Base-by-base conservation (phyloP, 352 stramenopile genomes). In the Pythium guiyangense region DNA sequence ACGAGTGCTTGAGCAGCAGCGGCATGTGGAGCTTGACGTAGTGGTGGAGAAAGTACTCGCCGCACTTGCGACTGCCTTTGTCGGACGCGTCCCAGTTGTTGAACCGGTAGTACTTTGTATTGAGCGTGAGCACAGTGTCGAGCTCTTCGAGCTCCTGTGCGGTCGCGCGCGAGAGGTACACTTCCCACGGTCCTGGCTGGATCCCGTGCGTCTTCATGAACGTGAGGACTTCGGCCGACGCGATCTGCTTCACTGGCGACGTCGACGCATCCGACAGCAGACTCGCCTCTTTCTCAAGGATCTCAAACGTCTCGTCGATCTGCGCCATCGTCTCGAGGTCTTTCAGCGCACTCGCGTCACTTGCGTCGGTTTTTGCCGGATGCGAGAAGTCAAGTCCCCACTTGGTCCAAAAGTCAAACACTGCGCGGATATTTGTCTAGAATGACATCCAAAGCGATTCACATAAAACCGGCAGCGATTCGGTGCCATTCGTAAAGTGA, bases 401-500 rank as follows among this genome's bases (percentile, higher is more conserved):
- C 59, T 92, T 92, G 11, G 77, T 84, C 83, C 83, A 92, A 53
- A 90, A 90, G 9, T 89, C 80, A 37, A 90, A 86, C 14, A 92
- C 79, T 22, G 79, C 78, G 62, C 74, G 73, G 49, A 92, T 66
- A 66, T 88, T 89, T 14, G 70, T 67, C 82, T 92, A 43, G 26
- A n/a, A n/a, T 18, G 10, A n/a, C 8, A 17, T 27, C 57, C 2
- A 27, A 1, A n/a, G 15, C 17, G 1, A 50, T 15, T 25, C 25
- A 49, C 44, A 6, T 1, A 37, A 37, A 37, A 37, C 4, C 6
- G 31, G 31, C 31, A 37, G 31, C 31, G 12, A 14, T 14, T 10
- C 31, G 31, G 31, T 37, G 12, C 31, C 1, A 37, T 37, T 10
- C 31, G 12, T 6, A 37, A 0, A 37, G 10, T 37, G 31, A 37